These are phyloP conservation scores for Colletotrichum gloeosporioides DNA, from an alignment of 2,329 filamentous ascomycete genomes.

Conservation along the genomic window DNA sequence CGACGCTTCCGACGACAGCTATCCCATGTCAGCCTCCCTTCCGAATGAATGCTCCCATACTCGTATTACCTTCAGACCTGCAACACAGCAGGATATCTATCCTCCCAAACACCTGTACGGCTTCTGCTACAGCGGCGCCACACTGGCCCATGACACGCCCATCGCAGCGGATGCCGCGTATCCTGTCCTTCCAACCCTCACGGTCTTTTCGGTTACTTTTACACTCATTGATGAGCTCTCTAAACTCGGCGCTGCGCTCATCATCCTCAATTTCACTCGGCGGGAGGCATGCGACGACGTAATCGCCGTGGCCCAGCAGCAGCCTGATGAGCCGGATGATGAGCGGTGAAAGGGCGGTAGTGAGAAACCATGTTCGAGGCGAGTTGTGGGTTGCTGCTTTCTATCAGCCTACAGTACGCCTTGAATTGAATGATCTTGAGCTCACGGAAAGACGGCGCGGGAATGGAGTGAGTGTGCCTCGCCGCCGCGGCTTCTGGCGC, in stretches of 20 bases:
- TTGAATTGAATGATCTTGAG: constrained; percentile 30
- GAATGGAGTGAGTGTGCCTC: constrained; percentile 38
- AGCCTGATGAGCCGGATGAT: constrained; percentile 82
- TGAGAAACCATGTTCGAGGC: constrained; percentile 92
- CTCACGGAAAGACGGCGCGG: constrained; percentile 60
- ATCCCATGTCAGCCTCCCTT: neutral
- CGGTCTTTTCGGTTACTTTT: constrained; percentile 67
- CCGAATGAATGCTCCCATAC: neutral
- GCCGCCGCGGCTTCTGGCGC: constrained; percentile 14
- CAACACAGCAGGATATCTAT: constrained; percentile 93
- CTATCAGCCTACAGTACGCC: constrained; percentile 22
- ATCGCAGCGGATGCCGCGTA: constrained; percentile 70
- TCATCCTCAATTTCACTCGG: constrained; percentile 81
- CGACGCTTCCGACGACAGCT: constrained; percentile 89
- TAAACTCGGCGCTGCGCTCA: constrained; percentile 78
- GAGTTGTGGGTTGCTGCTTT: constrained; percentile 68
- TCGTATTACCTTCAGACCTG: constrained; percentile 75
- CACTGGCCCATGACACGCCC: constrained; percentile 71
- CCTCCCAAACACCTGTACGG: constrained; percentile 81
- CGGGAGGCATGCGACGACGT: constrained; percentile 83
- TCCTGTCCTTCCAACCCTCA: constrained; percentile 81
- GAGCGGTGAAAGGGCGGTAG: constrained; percentile 83
- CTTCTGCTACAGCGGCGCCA: constrained; percentile 85
- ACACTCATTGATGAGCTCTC: constrained; percentile 76
- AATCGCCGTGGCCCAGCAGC: constrained; percentile 89